A percentile compares a stretch with the other conserved stretches of the same genome.
phyloP scores from a whole-genome alignment of 768 basidiomycete species.

The Kwoniella europaea region DNA sequence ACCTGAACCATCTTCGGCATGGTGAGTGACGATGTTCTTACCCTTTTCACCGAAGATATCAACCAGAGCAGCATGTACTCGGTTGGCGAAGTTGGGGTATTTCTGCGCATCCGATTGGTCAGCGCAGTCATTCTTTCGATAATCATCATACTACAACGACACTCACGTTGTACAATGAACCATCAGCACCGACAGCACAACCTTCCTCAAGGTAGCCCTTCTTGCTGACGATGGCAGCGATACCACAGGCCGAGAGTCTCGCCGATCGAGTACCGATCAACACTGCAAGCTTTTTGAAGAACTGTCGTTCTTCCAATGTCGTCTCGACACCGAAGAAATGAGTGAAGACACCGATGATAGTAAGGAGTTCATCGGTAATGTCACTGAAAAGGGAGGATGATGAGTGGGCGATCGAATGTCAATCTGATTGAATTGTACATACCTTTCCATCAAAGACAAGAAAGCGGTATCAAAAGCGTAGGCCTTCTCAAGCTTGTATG shows the following conservation, averaged over 20 bases:
- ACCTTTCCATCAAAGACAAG: constrained; percentile 95
- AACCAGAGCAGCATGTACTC: constrained; percentile 86
- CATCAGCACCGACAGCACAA: constrained; percentile 68
- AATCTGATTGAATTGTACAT: constrained; percentile 20
- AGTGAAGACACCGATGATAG: constrained; percentile 94
- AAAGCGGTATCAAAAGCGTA: constrained; percentile 96
- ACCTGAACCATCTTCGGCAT: constrained; percentile 89
- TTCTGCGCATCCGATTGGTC: constrained; percentile 65
- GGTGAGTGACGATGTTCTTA: constrained; percentile 76
- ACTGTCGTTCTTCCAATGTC: constrained; percentile 92
- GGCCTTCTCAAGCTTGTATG: constrained; percentile 94
- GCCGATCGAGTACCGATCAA: constrained; percentile 89
- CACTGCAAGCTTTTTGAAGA: constrained; percentile 91
- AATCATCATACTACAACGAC: no score
- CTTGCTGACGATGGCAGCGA: constrained; percentile 93
- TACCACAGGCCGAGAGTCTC: constrained; percentile 88
- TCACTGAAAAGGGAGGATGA: constrained; percentile 64
- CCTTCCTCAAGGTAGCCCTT: constrained; percentile 91
- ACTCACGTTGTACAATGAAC: constrained; percentile 89
- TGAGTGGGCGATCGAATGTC: no score
- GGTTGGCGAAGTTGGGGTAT: constrained; percentile 94
- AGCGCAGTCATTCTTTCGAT: neutral
- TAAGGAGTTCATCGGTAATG: constrained; percentile 92
- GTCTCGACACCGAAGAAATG: constrained; percentile 98
- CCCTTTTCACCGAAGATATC: constrained; percentile 98